These are phyloP conservation scores for Gracilaria gracilis DNA, from an alignment of 23 red algal species.

Conservation along the genomic window DNA sequence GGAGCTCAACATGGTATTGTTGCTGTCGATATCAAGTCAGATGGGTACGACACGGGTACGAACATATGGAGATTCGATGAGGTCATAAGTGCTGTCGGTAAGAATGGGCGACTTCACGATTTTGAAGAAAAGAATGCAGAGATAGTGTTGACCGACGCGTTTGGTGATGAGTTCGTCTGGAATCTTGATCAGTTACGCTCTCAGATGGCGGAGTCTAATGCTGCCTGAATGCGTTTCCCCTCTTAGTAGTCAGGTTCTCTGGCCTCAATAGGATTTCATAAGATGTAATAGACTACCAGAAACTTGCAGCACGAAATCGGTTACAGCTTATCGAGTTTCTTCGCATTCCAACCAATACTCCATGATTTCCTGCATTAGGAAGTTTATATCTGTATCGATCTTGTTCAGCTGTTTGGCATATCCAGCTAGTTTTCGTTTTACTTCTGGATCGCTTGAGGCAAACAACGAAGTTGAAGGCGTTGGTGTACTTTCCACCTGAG, in stretches of 20 bases:
- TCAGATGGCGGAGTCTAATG: constrained; percentile 11
- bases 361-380: constrained; percentile 35
- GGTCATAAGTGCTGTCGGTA: constrained; percentile 36
- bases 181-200: constrained; percentile 24
- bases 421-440: constrained; percentile 12
- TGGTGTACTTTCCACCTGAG: background rate
- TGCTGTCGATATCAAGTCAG: constrained; percentile 76
- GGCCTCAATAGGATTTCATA: background rate
- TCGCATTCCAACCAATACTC: constrained; percentile 40
- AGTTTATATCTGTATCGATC: constrained; percentile 53
- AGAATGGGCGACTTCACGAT: constrained; percentile 47
- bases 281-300: background rate
- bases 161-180: constrained; percentile 38
- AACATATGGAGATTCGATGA: constrained; percentile 74
- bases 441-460: constrained; percentile 28
- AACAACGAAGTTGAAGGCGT: background rate
- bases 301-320: background rate
- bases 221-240: background rate
- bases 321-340: background rate
- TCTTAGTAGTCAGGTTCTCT: background rate
- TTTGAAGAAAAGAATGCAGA: constrained; percentile 41
- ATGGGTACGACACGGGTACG: constrained; percentile 33
- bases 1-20: constrained; percentile 44
- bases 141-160: constrained; percentile 29
- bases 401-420: constrained; percentile 44